A percentile compares a stretch with the other conserved stretches of the same genome.
These are phyloP conservation scores for Chondrus crispus DNA, from an alignment of 23 red algal genomes.

Conservation along the genomic window DNA sequence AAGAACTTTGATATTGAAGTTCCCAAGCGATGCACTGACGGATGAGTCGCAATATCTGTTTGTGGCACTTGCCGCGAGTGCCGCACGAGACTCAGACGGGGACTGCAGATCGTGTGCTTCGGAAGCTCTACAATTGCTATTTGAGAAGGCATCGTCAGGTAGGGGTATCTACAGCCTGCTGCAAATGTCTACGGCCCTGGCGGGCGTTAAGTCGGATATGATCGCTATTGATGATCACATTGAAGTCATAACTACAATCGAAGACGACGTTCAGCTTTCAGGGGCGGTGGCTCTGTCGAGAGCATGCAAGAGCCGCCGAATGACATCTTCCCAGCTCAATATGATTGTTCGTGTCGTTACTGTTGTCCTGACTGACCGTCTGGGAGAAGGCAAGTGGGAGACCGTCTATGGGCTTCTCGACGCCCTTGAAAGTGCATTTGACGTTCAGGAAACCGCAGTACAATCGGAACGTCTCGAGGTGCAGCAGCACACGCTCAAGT, in stretches of 20 bases:
- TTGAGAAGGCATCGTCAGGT: constrained; percentile 23
- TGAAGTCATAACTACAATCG: neutral
- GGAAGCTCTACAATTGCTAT: constrained; percentile 37
- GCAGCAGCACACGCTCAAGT: neutral
- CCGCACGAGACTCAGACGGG: constrained; percentile 20
- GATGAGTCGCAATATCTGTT: constrained; percentile 54
- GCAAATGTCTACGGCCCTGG: constrained; percentile 26
- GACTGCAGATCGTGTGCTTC: constrained; percentile 33
- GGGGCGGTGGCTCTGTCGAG: constrained; percentile 1
- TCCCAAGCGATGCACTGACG: constrained; percentile 8
- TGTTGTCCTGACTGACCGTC: neutral
- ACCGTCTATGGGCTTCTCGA: neutral
- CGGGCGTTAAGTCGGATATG: neutral
- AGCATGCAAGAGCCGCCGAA: constrained; percentile 24
- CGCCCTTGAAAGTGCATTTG: constrained; percentile 35
- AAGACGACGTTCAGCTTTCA: constrained; percentile 7
- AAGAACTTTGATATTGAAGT: constrained; percentile 17
- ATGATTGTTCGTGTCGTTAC: constrained; percentile 14
- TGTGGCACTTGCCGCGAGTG: constrained; percentile 31
- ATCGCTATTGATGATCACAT: neutral
- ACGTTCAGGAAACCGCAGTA: neutral
- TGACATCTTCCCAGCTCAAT: neutral
- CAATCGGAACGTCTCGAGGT: constrained; percentile 6
- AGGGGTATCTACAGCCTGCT: constrained; percentile 35
- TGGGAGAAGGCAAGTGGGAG: constrained; percentile 19